Percentiles rank a stretch among this genome's conserved stretches.
phyloP scores from a whole-genome alignment of 2,329 filamentous ascomycete genomes.

The Pezicula neosporulosa region DNA sequence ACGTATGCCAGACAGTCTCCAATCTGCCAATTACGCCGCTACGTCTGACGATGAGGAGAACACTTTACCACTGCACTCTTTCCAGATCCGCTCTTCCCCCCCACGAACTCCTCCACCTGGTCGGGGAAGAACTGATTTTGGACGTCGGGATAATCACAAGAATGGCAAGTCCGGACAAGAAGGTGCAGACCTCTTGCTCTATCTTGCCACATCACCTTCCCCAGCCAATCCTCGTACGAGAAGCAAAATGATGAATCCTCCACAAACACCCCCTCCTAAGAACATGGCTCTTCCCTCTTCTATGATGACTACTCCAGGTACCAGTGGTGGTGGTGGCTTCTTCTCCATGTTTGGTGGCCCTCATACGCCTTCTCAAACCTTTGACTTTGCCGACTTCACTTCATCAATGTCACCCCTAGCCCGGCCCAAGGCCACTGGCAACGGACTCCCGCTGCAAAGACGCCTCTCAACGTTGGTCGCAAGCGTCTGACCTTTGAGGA shows the following conservation, averaged over 20 bases:
- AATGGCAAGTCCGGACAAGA: conserved; percentile 67
- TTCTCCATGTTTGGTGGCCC: conserved; percentile 64
- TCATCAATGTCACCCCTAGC: conserved; percentile 95
- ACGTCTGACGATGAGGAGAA: conserved; percentile 80
- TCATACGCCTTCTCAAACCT: conserved; percentile 75
- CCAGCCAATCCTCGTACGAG: conserved; percentile 61
- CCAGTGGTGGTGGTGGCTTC: conserved; percentile 61
- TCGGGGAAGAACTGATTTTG: conserved; percentile 47
- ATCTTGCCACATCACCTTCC: conserved; percentile 87
- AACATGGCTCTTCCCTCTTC: conserved; percentile 71
- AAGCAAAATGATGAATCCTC: conserved; percentile 57
- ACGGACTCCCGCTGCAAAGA: conserved; percentile 26
- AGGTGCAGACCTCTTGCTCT: conserved; percentile 76
- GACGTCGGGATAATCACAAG: conserved; percentile 43
- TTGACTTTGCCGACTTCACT: conserved; percentile 97
- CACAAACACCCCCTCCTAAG: conserved; percentile 73
- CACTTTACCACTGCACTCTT: conserved; percentile 73
- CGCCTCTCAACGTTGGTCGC: conserved; percentile 21
- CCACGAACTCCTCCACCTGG: conserved; percentile 76
- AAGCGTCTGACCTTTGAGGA: conserved; percentile 26
- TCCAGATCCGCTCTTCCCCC: conserved; percentile 74
- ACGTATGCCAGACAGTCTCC: conserved; percentile 59
- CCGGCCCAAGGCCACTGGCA: conserved; percentile 83
- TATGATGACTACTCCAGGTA: conserved; percentile 84
- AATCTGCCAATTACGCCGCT: conserved; percentile 57